Percentiles rank a stretch among this genome's conserved stretches.
Evolutionary conservation across 176 grass and related monocot genomes (phyloP).

Genomic region (Oropetium thomaeum): DNA sequence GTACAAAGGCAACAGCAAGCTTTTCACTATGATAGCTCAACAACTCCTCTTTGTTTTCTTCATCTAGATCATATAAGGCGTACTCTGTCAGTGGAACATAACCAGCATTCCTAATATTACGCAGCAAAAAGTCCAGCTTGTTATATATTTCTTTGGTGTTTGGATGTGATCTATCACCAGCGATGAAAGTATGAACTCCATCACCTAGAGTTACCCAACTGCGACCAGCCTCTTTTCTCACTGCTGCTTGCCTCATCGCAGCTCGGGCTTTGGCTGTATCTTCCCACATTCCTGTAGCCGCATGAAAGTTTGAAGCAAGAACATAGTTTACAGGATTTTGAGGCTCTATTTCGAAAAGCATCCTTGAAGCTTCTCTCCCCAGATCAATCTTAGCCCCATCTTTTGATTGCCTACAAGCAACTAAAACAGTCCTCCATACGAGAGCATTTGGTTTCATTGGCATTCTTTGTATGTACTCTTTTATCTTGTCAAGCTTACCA

Average conservation of each 20-base stretch:
- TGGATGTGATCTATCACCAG: slow-evolving; percentile 78
- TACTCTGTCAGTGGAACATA: slow-evolving; percentile 66
- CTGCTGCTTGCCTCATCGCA: slow-evolving; percentile 37
- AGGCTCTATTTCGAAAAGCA: slow-evolving; percentile 80
- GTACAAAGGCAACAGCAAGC: slow-evolving; percentile 72
- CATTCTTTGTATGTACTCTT: slow-evolving; percentile 73
- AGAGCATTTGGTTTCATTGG: slow-evolving; percentile 67
- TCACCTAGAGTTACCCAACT: slow-evolving; percentile 78
- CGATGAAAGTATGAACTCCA: slow-evolving; percentile 67
- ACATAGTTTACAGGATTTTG: slow-evolving; percentile 88
- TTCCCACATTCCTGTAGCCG: slow-evolving; percentile 74
- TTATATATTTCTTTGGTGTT: slow-evolving; percentile 72
- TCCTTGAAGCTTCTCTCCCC: slow-evolving; percentile 60
- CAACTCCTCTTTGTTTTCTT: slow-evolving; percentile 73
- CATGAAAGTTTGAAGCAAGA: slow-evolving; percentile 66
- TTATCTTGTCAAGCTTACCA: slow-evolving; percentile 61
- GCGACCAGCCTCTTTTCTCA: slow-evolving; percentile 74
- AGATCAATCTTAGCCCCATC: slow-evolving; percentile 47
- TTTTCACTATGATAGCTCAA: slow-evolving; percentile 78
- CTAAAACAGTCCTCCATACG: slow-evolving; percentile 85
- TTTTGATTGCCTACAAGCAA: slow-evolving; percentile 68
- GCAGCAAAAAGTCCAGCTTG: slow-evolving; percentile 56
- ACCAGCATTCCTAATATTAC: slow-evolving; percentile 57
- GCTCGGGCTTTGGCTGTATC: slow-evolving; percentile 61
- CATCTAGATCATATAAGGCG: slow-evolving; percentile 61